Evolutionary conservation across 1,139 yeast genomes (phyloP), one percentile per base, ranked within the genome.

Genomic region (Debaryomyces udenii): DNA sequence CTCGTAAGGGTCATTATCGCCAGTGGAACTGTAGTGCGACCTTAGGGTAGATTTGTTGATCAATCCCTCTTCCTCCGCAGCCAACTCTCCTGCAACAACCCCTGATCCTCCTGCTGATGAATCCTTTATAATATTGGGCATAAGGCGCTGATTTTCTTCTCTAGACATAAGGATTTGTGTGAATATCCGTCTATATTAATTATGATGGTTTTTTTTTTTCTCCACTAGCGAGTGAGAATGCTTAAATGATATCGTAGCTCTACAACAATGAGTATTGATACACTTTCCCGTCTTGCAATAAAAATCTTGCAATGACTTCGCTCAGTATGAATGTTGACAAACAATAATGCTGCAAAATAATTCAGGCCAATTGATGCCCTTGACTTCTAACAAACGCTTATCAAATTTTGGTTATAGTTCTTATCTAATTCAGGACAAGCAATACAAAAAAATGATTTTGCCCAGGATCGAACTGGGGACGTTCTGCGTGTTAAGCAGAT

Each of bases 381-480:
- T n/a, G n/a, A n/a, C n/a, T n/a, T n/a, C n/a, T n/a, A n/a, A n/a
- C n/a, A n/a, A n/a, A n/a, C n/a, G n/a, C n/a, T n/a, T n/a, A n/a
- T n/a, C n/a, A n/a, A n/a, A n/a, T n/a, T n/a, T n/a, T 5, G 7
- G 22, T 7, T 20, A 20, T 7, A 5, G 22, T 20, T 20, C 22
- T 20, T 20, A 20, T 20, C 22, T 20, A 20, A 7, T 20, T 6
- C 22, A 20, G 10, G 3, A 13, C 2, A 11, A 10, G 10, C 13
- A 6, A 23, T 16, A 27, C 20, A 58, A 62, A 60, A 50, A 50
- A 58, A 58, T 88, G 96, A 86, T 86, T 86, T 81, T 86, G 89
- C 96, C 96, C 96, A 88, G 96, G 96, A 86, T 89, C 96, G 96
- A 89, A 89, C 96, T 87, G 96, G 96, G 96, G 96, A 89, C 96